phyloP scores from a whole-genome alignment of 257 asterid genomes.

The Nicotiana benthamiana region DNA sequence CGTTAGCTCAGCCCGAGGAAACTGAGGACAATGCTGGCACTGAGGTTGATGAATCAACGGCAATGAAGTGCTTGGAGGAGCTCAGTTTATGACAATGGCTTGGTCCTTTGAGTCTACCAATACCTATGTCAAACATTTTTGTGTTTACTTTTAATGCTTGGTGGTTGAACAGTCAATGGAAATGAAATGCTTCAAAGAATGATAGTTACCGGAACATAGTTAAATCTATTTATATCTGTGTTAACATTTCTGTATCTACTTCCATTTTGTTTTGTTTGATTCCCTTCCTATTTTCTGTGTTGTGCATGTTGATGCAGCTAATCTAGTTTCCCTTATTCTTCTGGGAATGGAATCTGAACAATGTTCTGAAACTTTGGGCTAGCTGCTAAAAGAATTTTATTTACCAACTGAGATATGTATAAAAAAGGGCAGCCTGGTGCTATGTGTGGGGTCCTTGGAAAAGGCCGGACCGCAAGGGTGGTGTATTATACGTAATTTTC shows the following conservation, averaged over 20 bases:
- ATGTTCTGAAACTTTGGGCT: neutral
- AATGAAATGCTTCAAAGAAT: neutral
- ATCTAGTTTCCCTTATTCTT: neutral
- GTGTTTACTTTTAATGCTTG: neutral
- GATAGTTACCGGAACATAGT: constrained; percentile 6
- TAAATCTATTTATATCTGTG: neutral
- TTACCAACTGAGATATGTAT: too few species aligned
- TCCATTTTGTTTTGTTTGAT: neutral
- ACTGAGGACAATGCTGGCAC: constrained; percentile 13
- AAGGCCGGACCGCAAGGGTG: too few species aligned
- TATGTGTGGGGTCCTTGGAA: too few species aligned
- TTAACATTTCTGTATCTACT: neutral
- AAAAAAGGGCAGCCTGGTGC: too few species aligned
- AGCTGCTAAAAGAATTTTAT: neutral
- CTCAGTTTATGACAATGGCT: constrained; percentile 44
- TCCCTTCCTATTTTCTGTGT: neutral
- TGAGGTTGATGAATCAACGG: constrained; percentile 46
- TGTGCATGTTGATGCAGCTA: neutral
- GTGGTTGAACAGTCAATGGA: neutral
- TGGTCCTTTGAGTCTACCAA: neutral
- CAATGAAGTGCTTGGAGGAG: constrained; percentile 63
- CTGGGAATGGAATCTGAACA: neutral
- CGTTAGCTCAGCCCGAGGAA: constrained; percentile 20
- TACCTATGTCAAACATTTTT: constrained; percentile 3
- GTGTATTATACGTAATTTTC: too few species aligned